phyloP scores from a whole-genome alignment of 2,329 filamentous ascomycete genomes.

The Apiospora pterosperma region DNA sequence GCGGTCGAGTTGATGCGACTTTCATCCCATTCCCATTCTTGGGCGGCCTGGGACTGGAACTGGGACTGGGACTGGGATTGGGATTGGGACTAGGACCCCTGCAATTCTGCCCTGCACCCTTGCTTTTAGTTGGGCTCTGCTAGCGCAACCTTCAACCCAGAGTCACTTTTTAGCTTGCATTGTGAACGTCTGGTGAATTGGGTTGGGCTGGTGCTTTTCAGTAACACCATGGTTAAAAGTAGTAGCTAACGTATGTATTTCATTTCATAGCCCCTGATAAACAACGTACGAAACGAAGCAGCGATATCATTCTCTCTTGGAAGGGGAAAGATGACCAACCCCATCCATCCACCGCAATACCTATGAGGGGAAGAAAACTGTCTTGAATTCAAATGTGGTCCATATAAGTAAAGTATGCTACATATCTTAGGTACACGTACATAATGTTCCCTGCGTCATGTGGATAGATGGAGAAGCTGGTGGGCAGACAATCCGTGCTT shows the following conservation, averaged over 20 bases:
- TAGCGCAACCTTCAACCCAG: background rate
- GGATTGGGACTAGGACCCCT: background rate
- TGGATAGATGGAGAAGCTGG: background rate
- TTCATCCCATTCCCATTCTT: background rate
- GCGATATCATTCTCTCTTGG: background rate
- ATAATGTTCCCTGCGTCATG: background rate
- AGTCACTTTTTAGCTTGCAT: background rate
- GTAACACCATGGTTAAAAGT: background rate
- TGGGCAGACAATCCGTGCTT: background rate
- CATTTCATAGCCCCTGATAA: background rate
- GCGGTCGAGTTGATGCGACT: background rate
- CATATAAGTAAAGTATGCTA: no score
- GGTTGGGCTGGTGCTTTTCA: background rate
- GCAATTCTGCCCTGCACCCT: no score
- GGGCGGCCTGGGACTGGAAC: background rate
- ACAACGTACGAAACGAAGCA: background rate
- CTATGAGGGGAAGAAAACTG: background rate
- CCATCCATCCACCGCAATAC: background rate
- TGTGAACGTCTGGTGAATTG: conserved; percentile 1
- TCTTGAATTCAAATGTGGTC: background rate
- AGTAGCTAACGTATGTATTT: no score
- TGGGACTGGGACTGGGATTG: background rate
- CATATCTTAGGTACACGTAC: background rate
- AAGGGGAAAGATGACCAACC: no score
- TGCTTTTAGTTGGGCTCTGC: background rate